phyloP scores from a whole-genome alignment of 352 stramenopile species.

The Phytophthora fragariaefolia region DNA sequence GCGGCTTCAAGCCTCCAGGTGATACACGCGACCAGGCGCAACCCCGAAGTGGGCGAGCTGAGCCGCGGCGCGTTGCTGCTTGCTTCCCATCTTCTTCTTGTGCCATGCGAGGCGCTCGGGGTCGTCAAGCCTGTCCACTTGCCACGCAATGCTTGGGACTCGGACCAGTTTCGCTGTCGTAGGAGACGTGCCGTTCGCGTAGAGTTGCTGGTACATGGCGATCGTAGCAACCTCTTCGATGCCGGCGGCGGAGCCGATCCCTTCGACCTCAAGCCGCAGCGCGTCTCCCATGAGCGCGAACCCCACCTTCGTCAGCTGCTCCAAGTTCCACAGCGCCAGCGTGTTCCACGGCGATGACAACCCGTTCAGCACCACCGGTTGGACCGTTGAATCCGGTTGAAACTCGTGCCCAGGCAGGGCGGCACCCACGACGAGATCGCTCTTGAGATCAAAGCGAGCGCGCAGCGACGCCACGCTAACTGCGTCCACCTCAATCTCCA shows the following conservation, averaged over 20 bases:
- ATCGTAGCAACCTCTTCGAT: conserved; percentile 96
- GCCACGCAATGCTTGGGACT: conserved; percentile 83
- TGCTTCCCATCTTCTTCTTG: conserved; percentile 95
- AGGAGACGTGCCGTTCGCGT: conserved; percentile 37
- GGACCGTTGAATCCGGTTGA: conserved; percentile 18
- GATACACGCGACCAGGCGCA: conserved; percentile 47
- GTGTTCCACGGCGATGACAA: conserved; percentile 97
- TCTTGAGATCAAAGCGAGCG: conserved; percentile 67
- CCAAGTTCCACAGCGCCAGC: conserved; percentile 93
- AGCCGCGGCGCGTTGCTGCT: conserved; percentile 78
- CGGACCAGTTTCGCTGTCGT: conserved; percentile 86
- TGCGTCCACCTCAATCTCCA: conserved; percentile 85
- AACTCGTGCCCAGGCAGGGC: conserved; percentile 86
- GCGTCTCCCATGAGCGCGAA: conserved; percentile 92
- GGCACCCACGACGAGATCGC: conserved; percentile 92
- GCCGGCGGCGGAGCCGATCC: conserved; percentile 48
- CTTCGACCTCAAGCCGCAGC: conserved; percentile 52
- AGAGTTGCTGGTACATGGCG: conserved; percentile 90
- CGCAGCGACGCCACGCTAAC: conserved; percentile 64
- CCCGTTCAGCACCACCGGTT: conserved; percentile 79
- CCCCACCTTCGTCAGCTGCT: conserved; percentile 89
- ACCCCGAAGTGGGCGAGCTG: conserved; percentile 79
- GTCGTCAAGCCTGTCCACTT: conserved; percentile 72
- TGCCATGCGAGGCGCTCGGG: conserved; percentile 90
- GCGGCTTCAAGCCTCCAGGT: conserved; percentile 40